Percentiles rank a stretch among this genome's conserved stretches.
These are phyloP conservation scores for Pyricularia sp. DNA, from an alignment of 2,329 filamentous ascomycete genomes.

Conservation along the genomic window DNA sequence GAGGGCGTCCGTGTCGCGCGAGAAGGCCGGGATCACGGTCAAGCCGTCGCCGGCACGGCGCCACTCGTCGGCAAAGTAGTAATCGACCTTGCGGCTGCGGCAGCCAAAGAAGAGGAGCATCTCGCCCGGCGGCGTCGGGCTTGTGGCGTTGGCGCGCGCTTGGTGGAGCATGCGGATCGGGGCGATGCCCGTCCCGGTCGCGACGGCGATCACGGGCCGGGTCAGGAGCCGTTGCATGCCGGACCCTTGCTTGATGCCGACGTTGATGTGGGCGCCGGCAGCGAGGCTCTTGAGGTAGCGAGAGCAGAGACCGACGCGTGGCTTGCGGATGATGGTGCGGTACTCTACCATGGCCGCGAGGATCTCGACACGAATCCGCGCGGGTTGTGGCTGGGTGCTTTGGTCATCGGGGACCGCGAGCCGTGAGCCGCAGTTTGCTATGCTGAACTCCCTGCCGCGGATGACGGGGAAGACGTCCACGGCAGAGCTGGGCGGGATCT, in stretches of 20 bases:
- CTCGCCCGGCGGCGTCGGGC: constrained; percentile 14
- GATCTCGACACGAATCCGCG: constrained; percentile 43
- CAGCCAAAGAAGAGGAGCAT: constrained; percentile 70
- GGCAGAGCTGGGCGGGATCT: constrained; percentile 62
- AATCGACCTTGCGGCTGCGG: constrained; percentile 62
- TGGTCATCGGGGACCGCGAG: constrained; percentile 14
- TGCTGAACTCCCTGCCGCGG: constrained; percentile 85
- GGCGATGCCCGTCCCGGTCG: constrained; percentile 76
- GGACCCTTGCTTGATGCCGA: constrained; percentile 44
- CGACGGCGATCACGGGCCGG: constrained; percentile 60
- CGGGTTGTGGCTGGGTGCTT: background rate
- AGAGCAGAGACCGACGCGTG: constrained; percentile 79
- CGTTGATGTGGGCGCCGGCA: constrained; percentile 39
- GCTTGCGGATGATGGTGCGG: constrained; percentile 71
- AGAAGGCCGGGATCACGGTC: constrained; percentile 31
- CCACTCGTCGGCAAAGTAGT: constrained; percentile 75
- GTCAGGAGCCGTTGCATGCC: constrained; percentile 25
- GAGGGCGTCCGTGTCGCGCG: constrained; percentile 24
- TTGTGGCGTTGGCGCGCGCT: constrained; percentile 9
- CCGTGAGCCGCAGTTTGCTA: constrained; percentile 56
- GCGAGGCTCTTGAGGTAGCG: constrained; percentile 62
- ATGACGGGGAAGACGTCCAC: constrained; percentile 67
- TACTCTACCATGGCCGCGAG: constrained; percentile 85
- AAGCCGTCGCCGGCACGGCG: constrained; percentile 14
- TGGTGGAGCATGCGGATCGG: constrained; percentile 77